A percentile compares a stretch with the other conserved stretches of the same genome.
Evolutionary conservation across 495 filamentous ascomycete species (phyloP).

Genomic region (Thermochaetoides thermophila): DNA sequence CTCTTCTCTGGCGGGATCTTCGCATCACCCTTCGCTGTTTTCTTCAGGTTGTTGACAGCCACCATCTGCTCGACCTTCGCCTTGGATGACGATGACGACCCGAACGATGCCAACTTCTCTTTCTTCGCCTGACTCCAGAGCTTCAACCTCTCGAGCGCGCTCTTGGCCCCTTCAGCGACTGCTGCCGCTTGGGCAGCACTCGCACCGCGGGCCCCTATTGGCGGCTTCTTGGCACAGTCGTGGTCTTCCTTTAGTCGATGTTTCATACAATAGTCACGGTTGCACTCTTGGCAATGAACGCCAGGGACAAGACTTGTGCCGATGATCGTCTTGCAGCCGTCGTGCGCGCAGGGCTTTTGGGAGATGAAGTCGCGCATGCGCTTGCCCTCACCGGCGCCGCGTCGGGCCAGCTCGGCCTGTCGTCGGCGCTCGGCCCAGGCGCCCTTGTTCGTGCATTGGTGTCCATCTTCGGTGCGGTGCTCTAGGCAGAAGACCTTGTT

Average conservation of each 20-base stretch:
- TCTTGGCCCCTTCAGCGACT: slow-evolving; percentile 43
- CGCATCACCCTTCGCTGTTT: slow-evolving; percentile 74
- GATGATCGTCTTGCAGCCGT: slow-evolving; percentile 70
- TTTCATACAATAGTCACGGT: slow-evolving; percentile 77
- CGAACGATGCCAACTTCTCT: slow-evolving; percentile 29
- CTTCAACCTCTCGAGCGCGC: slow-evolving; percentile 53
- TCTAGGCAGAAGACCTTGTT: slow-evolving; percentile 78
- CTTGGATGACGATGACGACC: slow-evolving; percentile 24
- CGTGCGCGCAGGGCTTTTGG: slow-evolving; percentile 47
- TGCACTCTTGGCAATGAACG: slow-evolving; percentile 69
- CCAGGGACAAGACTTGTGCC: slow-evolving; percentile 64
- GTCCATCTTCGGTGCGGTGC: slow-evolving; percentile 76
- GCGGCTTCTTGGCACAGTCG: slow-evolving; percentile 54
- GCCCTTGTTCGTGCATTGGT: slow-evolving; percentile 66
- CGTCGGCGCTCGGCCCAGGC: slow-evolving; percentile 67
- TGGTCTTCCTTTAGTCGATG: slow-evolving; percentile 82
- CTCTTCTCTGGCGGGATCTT: slow-evolving; percentile 64
- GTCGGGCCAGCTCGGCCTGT: slow-evolving; percentile 35
- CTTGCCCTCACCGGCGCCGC: slow-evolving; percentile 29
- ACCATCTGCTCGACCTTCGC: slow-evolving; percentile 45
- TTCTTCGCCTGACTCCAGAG: slow-evolving; percentile 36
- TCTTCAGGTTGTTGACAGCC: slow-evolving; percentile 62
- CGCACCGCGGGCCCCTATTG: slow-evolving; percentile 43
- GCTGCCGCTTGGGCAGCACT: slow-evolving; percentile 19
- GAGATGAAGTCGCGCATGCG: slow-evolving; percentile 28